Evolutionary conservation across 2,329 filamentous ascomycete species (phyloP).

Genomic region (Microcyclospora tardicrescens): DNA sequence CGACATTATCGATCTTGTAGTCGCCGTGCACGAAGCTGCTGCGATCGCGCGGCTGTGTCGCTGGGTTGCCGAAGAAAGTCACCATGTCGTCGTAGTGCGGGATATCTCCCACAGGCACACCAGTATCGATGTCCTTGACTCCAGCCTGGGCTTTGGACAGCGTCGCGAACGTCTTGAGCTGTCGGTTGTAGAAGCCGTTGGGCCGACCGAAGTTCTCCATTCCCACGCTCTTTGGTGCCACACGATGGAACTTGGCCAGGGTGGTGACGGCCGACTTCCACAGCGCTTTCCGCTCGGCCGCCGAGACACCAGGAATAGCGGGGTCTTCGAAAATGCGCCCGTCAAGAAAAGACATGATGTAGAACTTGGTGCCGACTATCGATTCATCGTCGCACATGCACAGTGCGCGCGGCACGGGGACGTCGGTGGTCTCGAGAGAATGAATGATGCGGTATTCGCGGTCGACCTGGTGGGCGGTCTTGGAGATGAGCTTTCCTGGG

Average conservation of each 20-base stretch:
- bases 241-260: slow-evolving; percentile 71
- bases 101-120: slow-evolving; percentile 63
- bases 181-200: slow-evolving; percentile 69
- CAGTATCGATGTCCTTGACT: slow-evolving; percentile 63
- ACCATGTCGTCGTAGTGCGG: slow-evolving; percentile 74
- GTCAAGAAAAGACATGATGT: slow-evolving; percentile 92
- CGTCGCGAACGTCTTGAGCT: slow-evolving; percentile 68
- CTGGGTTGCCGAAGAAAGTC: slow-evolving; percentile 58
- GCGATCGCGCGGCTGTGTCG: slow-evolving; percentile 61
- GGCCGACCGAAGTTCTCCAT: slow-evolving; percentile 61
- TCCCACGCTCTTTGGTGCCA: slow-evolving; percentile 53
- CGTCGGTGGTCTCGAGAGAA: slow-evolving; percentile 62
- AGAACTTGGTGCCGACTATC: slow-evolving; percentile 83
- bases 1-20: slow-evolving; percentile 62
- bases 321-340: slow-evolving; percentile 90
- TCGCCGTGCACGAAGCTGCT: slow-evolving; percentile 81
- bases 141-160: slow-evolving; percentile 68
- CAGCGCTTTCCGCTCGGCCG: slow-evolving; percentile 60
- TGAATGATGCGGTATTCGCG: slow-evolving; percentile 86
- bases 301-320: slow-evolving; percentile 57
- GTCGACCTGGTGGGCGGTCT: slow-evolving; percentile 92
- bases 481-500: slow-evolving; percentile 82
- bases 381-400: slow-evolving; percentile 71
- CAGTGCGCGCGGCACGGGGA: slow-evolving; percentile 73
- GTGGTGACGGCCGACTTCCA: slow-evolving; percentile 77